phyloP scores from a whole-genome alignment of 768 basidiomycete species.

The Boletus vermiculosoides region DNA sequence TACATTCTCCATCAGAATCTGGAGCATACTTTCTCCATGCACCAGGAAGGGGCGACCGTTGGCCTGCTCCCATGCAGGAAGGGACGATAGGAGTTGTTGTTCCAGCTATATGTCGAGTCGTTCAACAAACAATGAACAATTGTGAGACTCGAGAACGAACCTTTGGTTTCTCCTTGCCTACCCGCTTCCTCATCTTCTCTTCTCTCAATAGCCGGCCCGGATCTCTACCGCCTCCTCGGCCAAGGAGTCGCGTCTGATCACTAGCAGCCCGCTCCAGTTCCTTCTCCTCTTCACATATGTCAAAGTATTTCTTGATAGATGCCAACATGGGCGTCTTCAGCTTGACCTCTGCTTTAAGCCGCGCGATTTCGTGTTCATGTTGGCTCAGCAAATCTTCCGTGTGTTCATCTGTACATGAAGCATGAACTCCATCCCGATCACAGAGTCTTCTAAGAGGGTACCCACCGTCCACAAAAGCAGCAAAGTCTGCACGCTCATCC shows the following conservation, averaged over 20 bases:
- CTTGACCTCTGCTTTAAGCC: conserved; percentile 80
- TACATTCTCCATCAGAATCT: conserved; percentile 69
- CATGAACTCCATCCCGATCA: background rate
- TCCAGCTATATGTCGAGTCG: conserved; percentile 69
- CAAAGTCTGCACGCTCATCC: conserved; percentile 77
- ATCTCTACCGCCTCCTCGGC: conserved; percentile 71
- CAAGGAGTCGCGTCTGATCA: conserved; percentile 79
- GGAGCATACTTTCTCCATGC: conserved; percentile 78
- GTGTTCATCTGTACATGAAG: conserved; percentile 61
- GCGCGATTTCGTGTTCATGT: conserved; percentile 82
- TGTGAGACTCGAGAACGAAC: conserved; percentile 39
- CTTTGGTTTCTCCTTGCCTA: conserved; percentile 88
- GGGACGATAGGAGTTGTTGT: conserved; percentile 72
- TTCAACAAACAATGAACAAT: background rate
- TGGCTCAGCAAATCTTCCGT: conserved; percentile 83
- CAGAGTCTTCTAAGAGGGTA: background rate
- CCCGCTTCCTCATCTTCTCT: conserved; percentile 96
- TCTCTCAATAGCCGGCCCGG: conserved; percentile 86
- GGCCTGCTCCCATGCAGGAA: conserved; percentile 86
- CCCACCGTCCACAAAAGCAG: conserved; percentile 80
- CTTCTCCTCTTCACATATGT: conserved; percentile 86
- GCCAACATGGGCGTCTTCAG: conserved; percentile 74
- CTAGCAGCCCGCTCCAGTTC: conserved; percentile 79
- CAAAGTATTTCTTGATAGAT: conserved; percentile 83
- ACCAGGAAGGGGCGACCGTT: conserved; percentile 77